These are phyloP conservation scores for Gaertneriomyces semiglobifer DNA, from an alignment of 192 early-diverging fungal species.

Conservation along the genomic window DNA sequence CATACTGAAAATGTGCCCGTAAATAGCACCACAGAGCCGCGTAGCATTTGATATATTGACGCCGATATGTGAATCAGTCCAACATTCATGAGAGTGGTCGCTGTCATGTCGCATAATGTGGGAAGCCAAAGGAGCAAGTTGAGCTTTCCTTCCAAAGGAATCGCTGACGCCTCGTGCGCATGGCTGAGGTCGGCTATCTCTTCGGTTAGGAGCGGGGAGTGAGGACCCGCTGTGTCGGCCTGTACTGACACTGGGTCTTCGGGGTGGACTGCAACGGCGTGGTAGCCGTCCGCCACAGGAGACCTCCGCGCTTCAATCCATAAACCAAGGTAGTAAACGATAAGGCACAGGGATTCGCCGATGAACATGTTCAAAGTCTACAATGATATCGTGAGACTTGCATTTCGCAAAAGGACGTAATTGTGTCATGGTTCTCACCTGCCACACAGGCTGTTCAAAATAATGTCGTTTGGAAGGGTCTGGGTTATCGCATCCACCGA, in stretches of 20 bases:
- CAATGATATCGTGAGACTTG: neutral
- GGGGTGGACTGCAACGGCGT: slow-evolving; percentile 20
- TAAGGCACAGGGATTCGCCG: slow-evolving; percentile 81
- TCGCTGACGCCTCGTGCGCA: slow-evolving; percentile 7
- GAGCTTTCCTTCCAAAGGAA: slow-evolving; percentile 52
- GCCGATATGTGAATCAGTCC: slow-evolving; percentile 89
- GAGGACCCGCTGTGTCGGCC: neutral
- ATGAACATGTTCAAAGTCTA: slow-evolving; percentile 94
- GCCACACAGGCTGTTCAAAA: slow-evolving; percentile 98
- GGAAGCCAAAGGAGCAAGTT: slow-evolving; percentile 71
- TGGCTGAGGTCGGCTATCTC: neutral
- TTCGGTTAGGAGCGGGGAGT: neutral
- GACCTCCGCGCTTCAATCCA: slow-evolving; percentile 21
- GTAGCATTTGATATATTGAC: slow-evolving; percentile 93
- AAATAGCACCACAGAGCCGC: slow-evolving; percentile 93
- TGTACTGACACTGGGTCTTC: slow-evolving; percentile 5
- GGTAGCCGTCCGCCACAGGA: neutral
- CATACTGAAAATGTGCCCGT: slow-evolving; percentile 84
- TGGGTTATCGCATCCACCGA: slow-evolving; percentile 79
- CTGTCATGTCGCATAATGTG: slow-evolving; percentile 74
- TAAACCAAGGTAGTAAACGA: slow-evolving; percentile 56
- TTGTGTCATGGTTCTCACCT: slow-evolving; percentile 36
- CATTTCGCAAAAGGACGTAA: no score
- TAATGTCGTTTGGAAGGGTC: slow-evolving; percentile 62
- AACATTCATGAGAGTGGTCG: slow-evolving; percentile 92